A percentile compares a stretch with the other conserved stretches of the same genome.
These are phyloP conservation scores for Naegleria gruberi DNA, from an alignment of 208 protist species.

Conservation along the genomic window DNA sequence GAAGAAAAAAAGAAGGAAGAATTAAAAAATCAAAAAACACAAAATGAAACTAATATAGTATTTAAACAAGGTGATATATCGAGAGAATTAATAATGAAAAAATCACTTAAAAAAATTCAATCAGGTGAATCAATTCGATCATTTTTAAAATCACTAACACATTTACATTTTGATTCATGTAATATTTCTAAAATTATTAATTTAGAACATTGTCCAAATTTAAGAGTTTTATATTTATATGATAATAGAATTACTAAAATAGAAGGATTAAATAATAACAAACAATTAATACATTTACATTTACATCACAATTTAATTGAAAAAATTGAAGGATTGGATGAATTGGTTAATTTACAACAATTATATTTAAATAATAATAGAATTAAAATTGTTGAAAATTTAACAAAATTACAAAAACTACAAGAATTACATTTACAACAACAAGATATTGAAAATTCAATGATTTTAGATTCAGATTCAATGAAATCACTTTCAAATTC, in stretches of 20 bases:
- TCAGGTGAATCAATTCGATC: not conserved
- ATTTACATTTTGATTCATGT: not conserved
- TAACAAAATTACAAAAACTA: not conserved
- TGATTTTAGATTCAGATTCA: not conserved
- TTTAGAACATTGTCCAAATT: not conserved
- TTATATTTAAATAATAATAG: slow-evolving; percentile 19
- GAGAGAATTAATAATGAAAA: not conserved
- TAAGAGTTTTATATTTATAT: slow-evolving; percentile 13
- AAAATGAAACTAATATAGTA: not conserved
- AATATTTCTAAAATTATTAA: slow-evolving; percentile 15
- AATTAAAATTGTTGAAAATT: not conserved
- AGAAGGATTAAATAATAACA: not conserved
- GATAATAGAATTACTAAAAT: slow-evolving; percentile 8
- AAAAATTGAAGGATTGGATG: slow-evolving; percentile 21
- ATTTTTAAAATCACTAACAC: not conserved
- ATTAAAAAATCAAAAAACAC: not conserved
- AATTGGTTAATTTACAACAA: slow-evolving; percentile 18
- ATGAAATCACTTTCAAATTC: too few relatives aligned
- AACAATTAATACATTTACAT: not conserved
- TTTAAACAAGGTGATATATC: not conserved
- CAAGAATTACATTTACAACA: not conserved
- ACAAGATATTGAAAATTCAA: not conserved
- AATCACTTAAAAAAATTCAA: not conserved
- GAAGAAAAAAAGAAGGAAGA: not conserved
- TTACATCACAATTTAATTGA: slow-evolving; percentile 19